A percentile compares a stretch with the other conserved stretches of the same genome.
Evolutionary conservation across 768 basidiomycete species (phyloP).

Genomic region (Leccinellum albellum): DNA sequence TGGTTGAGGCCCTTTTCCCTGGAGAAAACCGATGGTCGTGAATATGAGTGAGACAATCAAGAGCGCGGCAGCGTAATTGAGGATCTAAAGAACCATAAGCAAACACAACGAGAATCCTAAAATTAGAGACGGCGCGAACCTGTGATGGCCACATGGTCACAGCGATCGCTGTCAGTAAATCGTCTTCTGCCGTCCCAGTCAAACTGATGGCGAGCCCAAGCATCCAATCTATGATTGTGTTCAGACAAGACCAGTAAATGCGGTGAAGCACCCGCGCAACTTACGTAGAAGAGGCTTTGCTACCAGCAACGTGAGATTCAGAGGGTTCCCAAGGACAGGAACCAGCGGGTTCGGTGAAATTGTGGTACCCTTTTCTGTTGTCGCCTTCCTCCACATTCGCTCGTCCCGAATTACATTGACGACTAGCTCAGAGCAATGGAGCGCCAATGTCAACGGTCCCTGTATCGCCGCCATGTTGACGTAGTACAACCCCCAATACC

Average conservation of each 20-base stretch:
- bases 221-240: slow-evolving; percentile 27
- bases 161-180: slow-evolving; percentile 10
- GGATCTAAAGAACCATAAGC: slow-evolving; percentile 16
- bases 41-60: slow-evolving; percentile 18
- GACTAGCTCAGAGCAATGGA: slow-evolving; percentile 28
- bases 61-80: slow-evolving; percentile 22
- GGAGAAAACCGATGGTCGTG: slow-evolving; percentile 5
- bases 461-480: slow-evolving; percentile 25
- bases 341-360: slow-evolving; percentile 19
- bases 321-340: slow-evolving; percentile 17
- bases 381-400: slow-evolving; percentile 24
- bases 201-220: slow-evolving; percentile 27
- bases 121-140: slow-evolving; percentile 4
- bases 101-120: too few relatives aligned
- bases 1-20: slow-evolving; percentile 25
- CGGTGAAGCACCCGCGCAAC: background rate
- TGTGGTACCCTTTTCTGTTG: slow-evolving; percentile 12
- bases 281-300: slow-evolving; percentile 27
- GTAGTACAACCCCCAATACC: slow-evolving; percentile 27
- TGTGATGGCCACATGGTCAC: slow-evolving; percentile 28
- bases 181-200: slow-evolving; percentile 9
- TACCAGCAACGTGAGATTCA: slow-evolving; percentile 14
- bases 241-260: background rate
- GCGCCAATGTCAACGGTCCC: slow-evolving; percentile 26
- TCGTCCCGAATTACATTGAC: slow-evolving; percentile 30